A percentile compares a stretch with the other conserved stretches of the same genome.
These are phyloP conservation scores for Millerozyma miso DNA, from an alignment of 805 yeast species.

Conservation along the genomic window DNA sequence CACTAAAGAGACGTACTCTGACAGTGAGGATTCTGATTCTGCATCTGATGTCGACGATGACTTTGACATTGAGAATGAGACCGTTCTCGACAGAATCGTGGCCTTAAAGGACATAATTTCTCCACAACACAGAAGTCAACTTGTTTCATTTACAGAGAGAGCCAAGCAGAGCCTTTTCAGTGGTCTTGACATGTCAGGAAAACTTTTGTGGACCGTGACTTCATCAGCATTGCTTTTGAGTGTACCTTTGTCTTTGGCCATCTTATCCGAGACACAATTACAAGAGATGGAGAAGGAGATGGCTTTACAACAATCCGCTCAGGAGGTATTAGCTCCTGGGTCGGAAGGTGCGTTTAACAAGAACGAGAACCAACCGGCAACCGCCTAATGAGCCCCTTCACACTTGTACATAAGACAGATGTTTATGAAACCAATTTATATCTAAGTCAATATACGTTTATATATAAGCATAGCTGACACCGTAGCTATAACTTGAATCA, in stretches of 20 bases:
- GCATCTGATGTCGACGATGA: constrained; percentile 65
- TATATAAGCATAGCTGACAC: not conserved
- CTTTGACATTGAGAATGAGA: constrained; percentile 74
- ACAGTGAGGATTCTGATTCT: constrained; percentile 31
- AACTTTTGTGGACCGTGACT: constrained; percentile 78
- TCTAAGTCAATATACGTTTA: not conserved
- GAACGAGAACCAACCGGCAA: constrained; percentile 10
- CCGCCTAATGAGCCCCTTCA: constrained; percentile 13
- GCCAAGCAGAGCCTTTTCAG: constrained; percentile 29
- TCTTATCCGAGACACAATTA: constrained; percentile 89
- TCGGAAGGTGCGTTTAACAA: constrained; percentile 41
- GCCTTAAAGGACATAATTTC: constrained; percentile 92
- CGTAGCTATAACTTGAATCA: constrained; percentile 5
- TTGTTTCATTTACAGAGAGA: constrained; percentile 31
- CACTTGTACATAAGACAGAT: not conserved
- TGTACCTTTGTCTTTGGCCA: constrained; percentile 86
- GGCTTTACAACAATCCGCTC: constrained; percentile 73
- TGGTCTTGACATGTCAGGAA: constrained; percentile 61
- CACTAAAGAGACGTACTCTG: constrained; percentile 24
- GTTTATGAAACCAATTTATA: not conserved
- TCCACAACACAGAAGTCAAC: constrained; percentile 67
- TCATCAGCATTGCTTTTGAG: constrained; percentile 83
- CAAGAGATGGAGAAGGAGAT: constrained; percentile 92
- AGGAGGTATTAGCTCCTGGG: constrained; percentile 69
- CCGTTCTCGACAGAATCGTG: constrained; percentile 77